These are phyloP conservation scores for Trichophyton rubrum DNA, from an alignment of 2,329 filamentous ascomycete genomes.

Conservation along the genomic window DNA sequence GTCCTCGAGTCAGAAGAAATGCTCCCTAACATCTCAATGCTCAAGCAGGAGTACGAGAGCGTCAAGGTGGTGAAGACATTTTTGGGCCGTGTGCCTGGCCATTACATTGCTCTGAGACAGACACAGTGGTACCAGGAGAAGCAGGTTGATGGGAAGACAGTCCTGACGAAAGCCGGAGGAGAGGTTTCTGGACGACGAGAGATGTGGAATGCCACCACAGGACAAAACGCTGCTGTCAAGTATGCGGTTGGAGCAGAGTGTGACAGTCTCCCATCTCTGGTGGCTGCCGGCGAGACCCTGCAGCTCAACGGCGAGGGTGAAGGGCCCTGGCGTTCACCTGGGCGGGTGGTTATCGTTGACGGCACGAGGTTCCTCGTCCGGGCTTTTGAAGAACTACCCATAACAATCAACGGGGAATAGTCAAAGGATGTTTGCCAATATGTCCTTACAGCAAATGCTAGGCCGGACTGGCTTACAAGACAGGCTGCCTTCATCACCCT, in stretches of 20 bases:
- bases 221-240: conserved; percentile 12
- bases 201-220: conserved; percentile 14
- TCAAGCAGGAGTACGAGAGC: conserved; percentile 10
- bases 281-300: conserved; percentile 9
- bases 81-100: conserved; percentile 22
- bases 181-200: conserved; percentile 22
- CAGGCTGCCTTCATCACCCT: no score
- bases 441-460: no score
- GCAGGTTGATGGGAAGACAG: conserved; percentile 9
- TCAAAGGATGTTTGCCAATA: no score
- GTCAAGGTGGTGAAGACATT: conserved; percentile 20
- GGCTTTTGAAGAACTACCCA: conserved; percentile 17
- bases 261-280: conserved; percentile 16
- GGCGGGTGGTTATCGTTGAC: conserved; percentile 14
- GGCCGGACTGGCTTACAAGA: no score
- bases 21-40: not conserved
- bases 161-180: conserved; percentile 14
- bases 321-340: conserved; percentile 10
- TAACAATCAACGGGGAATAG: no score
- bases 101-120: conserved; percentile 22
- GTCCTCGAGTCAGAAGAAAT: conserved; percentile 22
- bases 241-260: conserved; percentile 15
- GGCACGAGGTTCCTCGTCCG: conserved; percentile 18
- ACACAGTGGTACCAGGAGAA: conserved; percentile 13
- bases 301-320: not conserved